Percentiles rank a stretch among this genome's conserved stretches.
Conservation (phyloP, 2,329 filamentous ascomycete genomes). For the Talaromyces sp. region DNA sequence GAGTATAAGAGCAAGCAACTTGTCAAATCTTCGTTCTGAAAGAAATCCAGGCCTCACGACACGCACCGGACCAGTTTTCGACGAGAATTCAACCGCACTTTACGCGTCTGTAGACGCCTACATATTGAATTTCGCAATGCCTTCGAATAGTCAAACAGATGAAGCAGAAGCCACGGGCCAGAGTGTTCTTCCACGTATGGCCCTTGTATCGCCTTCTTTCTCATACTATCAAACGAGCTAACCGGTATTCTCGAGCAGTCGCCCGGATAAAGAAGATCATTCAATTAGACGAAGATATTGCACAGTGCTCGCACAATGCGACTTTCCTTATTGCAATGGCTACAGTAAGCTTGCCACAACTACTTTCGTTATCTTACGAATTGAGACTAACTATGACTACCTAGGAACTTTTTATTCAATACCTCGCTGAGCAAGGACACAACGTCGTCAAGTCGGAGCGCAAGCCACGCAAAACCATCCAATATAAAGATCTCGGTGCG, state of each 20-base stretch:
- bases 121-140: conserved; percentile 5
- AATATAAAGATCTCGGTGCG: conserved; percentile 88
- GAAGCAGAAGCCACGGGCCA: conserved; percentile 9
- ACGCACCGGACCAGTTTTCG: not conserved
- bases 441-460: conserved; percentile 85
- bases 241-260: conserved; percentile 50
- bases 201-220: not conserved
- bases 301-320: conserved; percentile 84
- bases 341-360: conserved; percentile 55
- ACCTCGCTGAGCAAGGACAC: conserved; percentile 77
- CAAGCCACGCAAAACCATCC: conserved; percentile 87
- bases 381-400: not conserved
- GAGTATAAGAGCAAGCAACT: not conserved
- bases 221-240: not conserved
- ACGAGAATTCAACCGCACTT: not conserved
- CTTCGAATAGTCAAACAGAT: conserved; percentile 6
- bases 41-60: not conserved
- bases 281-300: conserved; percentile 76
- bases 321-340: conserved; percentile 91
- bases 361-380: not conserved
- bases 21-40: not conserved
- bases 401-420: conserved; percentile 91
- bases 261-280: conserved; percentile 96
- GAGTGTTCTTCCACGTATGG: conserved; percentile 14
- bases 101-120: not conserved